Base-by-base conservation (phyloP, 805 yeast genomes). In the Candida saitoana region DNA sequence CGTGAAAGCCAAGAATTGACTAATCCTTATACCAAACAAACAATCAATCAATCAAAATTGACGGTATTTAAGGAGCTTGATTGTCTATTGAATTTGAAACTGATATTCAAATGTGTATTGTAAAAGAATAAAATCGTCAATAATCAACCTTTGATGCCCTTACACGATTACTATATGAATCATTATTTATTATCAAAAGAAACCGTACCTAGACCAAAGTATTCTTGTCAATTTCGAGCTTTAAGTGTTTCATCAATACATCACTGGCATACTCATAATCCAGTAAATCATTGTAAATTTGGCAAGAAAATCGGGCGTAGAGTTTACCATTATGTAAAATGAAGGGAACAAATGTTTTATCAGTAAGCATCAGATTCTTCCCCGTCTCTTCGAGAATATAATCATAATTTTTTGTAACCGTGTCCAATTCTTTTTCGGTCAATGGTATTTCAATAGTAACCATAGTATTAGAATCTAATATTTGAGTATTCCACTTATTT, bases 271-370 rank as follows among this genome's bases (percentile, higher is more conserved):
- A 56, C 22, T 64, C 62, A 55, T 69, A 82, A 50, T 83, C 89
- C 4, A 62, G 62, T 12, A 74, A 48, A 36, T 79, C 84, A 46
- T 78, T 74, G 56, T 80, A 83, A 6, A 80, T 59, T 51, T 80
- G 84, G 18, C 80, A 80, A 41, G 82, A 73, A 47, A 80, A 75
- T 46, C 91, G 69, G 18, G 52, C 49, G 16, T 47, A 47, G 19
- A 52, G 36, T 31, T 51, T 49, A 5, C 49, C 55, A 39, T 71
- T 62, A 52, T 77, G 80, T 34, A 58, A 48, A 2, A 51, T 55
- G 24, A 71, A 47, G 4, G 80, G 85, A 22, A 78, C 65, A 51
- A 61, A 76, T 0, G 82, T 73, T n/a, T 70, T 67, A 40, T 64
- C 49, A 14, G 67, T 56, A 12, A 33, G 25, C 16, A 44, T 24